A percentile compares a stretch with the other conserved stretches of the same genome.
Evolutionary conservation across 2,329 filamentous ascomycete species (phyloP).

Genomic region (Chalaropsis thielavioides): DNA sequence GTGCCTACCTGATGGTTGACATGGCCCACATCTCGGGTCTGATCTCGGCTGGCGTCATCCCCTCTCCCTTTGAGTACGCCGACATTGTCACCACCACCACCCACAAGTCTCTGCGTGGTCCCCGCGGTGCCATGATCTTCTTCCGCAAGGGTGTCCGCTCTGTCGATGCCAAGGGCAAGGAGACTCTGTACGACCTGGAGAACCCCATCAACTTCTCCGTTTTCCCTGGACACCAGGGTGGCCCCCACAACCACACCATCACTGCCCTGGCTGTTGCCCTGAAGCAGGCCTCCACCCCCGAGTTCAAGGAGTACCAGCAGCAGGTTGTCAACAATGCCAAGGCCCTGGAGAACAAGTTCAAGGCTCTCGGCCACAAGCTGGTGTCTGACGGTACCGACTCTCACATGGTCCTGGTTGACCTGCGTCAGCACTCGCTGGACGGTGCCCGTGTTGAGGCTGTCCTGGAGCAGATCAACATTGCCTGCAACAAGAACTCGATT

Average conservation of each 20-base stretch:
- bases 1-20: constrained; percentile 88
- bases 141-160: constrained; percentile 93
- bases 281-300: constrained; percentile 77
- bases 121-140: constrained; percentile 99
- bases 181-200: constrained; percentile 85
- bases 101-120: constrained; percentile 96
- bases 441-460: constrained; percentile 92
- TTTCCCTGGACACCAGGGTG: constrained; percentile 97
- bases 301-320: constrained; percentile 90
- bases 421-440: constrained; percentile 74
- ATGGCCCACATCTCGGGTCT: constrained; percentile 99
- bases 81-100: constrained; percentile 98
- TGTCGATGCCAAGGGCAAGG: constrained; percentile 81
- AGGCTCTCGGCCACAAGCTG: constrained; percentile 80
- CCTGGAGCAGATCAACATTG: constrained; percentile 95
- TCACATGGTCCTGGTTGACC: constrained; percentile 90
- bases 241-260: constrained; percentile 99
- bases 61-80: constrained; percentile 80
- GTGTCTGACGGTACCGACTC: constrained; percentile 94
- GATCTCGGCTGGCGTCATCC: constrained; percentile 82
- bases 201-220: constrained; percentile 96
- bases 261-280: constrained; percentile 89
- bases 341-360: constrained; percentile 71
- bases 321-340: constrained; percentile 89
- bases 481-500: constrained; percentile 99